Conservation (phyloP, 2,329 filamentous ascomycete genomes). For the Aureobasidium lini region DNA sequence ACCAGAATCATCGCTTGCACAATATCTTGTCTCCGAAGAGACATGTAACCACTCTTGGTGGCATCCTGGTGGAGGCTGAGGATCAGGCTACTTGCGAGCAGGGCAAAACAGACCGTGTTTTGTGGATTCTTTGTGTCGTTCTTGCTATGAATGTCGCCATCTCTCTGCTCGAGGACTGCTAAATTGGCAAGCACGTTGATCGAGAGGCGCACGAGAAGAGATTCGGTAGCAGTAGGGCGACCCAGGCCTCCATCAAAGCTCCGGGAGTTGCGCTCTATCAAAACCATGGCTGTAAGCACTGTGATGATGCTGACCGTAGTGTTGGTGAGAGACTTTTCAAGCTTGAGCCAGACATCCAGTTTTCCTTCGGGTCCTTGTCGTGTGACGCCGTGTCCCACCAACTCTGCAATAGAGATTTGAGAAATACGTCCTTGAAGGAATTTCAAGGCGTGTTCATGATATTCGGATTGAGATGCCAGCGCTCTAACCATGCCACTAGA, state of each 20-base stretch:
- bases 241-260: background rate
- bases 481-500: conserved; percentile 29
- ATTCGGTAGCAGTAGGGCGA: background rate
- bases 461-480: conserved; percentile 13
- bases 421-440: background rate
- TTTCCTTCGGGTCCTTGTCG: background rate
- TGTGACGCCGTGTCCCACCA: background rate
- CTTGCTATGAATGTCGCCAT: background rate
- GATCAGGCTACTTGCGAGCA: conserved; percentile 8
- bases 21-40: background rate
- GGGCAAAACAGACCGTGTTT: background rate
- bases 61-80: background rate
- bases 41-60: background rate
- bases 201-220: background rate
- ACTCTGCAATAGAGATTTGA: background rate
- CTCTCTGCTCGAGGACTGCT: background rate
- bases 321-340: conserved; percentile 5
- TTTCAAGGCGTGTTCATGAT: background rate
- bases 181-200: background rate
- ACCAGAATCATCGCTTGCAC: background rate
- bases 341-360: background rate
- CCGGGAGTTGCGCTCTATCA: background rate
- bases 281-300: conserved; percentile 14
- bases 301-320: conserved; percentile 16
- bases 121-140: background rate